These are phyloP conservation scores for Phytophthora europaea DNA, from an alignment of 352 stramenopile genomes.

Conservation along the genomic window DNA sequence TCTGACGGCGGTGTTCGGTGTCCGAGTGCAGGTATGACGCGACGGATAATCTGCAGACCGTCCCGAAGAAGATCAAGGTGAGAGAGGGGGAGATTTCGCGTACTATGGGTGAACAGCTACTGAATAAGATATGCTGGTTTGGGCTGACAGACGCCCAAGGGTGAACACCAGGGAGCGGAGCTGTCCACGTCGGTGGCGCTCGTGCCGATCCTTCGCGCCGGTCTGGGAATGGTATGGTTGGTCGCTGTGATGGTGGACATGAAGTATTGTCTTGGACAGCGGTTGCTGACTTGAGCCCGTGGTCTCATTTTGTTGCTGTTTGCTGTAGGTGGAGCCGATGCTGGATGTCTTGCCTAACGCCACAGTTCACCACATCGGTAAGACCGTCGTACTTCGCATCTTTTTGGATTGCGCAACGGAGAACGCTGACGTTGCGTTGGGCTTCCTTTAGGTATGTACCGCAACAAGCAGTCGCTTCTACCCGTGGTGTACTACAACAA, in stretches of 20 bases:
- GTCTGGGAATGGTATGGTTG: conserved; percentile 85
- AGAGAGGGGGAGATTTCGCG: not conserved
- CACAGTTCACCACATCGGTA: conserved; percentile 98
- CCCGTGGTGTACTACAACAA: conserved; percentile 99
- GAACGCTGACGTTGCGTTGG: conserved; percentile 3
- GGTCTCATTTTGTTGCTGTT: conserved; percentile 8
- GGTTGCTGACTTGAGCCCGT: not conserved
- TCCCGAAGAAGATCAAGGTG: conserved; percentile 82
- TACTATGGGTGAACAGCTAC: not conserved
- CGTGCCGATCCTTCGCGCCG: conserved; percentile 97
- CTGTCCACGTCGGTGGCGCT: conserved; percentile 93
- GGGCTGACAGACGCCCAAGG: conserved; percentile 68
- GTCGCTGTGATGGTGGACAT: not conserved
- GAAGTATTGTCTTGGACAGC: not conserved
- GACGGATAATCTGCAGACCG: conserved; percentile 73
- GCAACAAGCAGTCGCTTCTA: conserved; percentile 91
- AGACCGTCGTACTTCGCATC: conserved; percentile 28
- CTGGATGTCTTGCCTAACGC: conserved; percentile 97
- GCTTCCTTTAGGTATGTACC: conserved; percentile 79
- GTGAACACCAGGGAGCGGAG: conserved; percentile 85
- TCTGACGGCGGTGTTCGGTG: not conserved
- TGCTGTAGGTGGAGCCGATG: conserved; percentile 95
- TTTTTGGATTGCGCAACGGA: conserved; percentile 1
- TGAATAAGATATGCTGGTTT: conserved; percentile 6
- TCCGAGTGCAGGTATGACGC: conserved; percentile 74